Evolutionary conservation across 2,329 filamentous ascomycete genomes (phyloP).

Genomic region (Xylaria sp.): DNA sequence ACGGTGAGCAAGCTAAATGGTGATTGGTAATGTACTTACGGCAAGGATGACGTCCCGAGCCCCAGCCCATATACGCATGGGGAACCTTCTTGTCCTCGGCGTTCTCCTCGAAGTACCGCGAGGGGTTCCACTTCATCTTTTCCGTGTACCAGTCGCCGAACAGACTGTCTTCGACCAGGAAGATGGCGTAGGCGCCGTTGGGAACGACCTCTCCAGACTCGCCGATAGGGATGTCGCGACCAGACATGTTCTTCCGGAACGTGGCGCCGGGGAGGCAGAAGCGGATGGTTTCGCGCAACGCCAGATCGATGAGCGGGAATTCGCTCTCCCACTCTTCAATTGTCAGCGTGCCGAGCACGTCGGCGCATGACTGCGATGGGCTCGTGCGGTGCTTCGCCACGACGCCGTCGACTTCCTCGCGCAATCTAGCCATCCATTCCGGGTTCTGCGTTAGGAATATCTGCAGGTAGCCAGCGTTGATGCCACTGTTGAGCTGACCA

Average conservation of each 20-base stretch:
- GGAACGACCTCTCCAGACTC: slow-evolving; percentile 56
- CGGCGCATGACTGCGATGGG: slow-evolving; percentile 39
- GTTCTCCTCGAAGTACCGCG: slow-evolving; percentile 49
- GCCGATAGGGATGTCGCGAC: slow-evolving; percentile 51
- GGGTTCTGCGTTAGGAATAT: slow-evolving; percentile 54
- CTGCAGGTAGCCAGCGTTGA: slow-evolving; percentile 60
- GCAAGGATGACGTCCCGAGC: slow-evolving; percentile 46
- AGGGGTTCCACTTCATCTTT: slow-evolving; percentile 51
- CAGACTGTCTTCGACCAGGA: slow-evolving; percentile 55
- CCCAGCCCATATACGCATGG: slow-evolving; percentile 37
- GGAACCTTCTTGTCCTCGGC: slow-evolving; percentile 47
- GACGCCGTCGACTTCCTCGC: slow-evolving; percentile 53
- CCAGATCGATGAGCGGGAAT: slow-evolving; percentile 58
- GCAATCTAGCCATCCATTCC: slow-evolving; percentile 52
- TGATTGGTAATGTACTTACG: slow-evolving; percentile 33
- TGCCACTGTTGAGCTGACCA: slow-evolving; percentile 62
- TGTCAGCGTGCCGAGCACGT: slow-evolving; percentile 51
- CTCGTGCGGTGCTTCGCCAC: slow-evolving; percentile 49
- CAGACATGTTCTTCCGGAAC: slow-evolving; percentile 58
- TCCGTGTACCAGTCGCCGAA: slow-evolving; percentile 50
- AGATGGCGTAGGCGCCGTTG: slow-evolving; percentile 51
- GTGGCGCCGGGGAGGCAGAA: slow-evolving; percentile 53
- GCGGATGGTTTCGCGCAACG: slow-evolving; percentile 60
- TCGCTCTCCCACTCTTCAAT: slow-evolving; percentile 61
- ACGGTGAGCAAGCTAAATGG: no score